These are phyloP conservation scores for Hypomyces rosellus DNA, from an alignment of 2,329 filamentous ascomycete genomes.

Conservation along the genomic window DNA sequence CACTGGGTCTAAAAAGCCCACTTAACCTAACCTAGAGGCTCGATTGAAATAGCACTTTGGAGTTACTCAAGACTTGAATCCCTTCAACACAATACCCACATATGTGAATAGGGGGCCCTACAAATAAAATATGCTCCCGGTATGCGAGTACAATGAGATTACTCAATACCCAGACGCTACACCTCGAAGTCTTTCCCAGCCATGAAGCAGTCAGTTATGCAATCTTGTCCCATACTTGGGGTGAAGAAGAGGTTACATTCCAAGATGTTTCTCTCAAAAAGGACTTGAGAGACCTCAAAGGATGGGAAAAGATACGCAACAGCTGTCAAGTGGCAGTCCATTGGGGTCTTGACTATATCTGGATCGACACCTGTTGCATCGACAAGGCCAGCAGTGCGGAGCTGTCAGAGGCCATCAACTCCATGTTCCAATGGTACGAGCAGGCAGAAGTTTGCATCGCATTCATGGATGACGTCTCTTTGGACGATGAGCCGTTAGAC, in stretches of 20 bases:
- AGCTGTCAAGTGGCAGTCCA: constrained; percentile 16
- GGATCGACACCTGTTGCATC: constrained; percentile 28
- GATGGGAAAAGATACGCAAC: constrained; percentile 16
- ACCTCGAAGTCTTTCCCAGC: constrained; percentile 17
- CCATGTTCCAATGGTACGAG: constrained; percentile 29
- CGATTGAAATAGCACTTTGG: no score
- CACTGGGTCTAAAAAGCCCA: no score
- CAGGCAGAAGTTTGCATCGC: constrained; percentile 21
- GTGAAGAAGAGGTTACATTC: constrained; percentile 18
- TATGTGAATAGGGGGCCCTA: no score
- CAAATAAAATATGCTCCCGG: no score
- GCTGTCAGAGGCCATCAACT: constrained; percentile 26
- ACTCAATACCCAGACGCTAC: constrained; percentile 18
- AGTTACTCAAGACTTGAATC: no score
- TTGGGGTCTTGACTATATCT: constrained; percentile 19
- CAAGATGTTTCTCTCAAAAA: constrained; percentile 10
- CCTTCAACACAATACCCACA: no score
- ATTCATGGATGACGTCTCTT: constrained; percentile 19
- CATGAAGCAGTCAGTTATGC: constrained; percentile 17
- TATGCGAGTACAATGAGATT: constrained; percentile 16
- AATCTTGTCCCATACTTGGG: constrained; percentile 24
- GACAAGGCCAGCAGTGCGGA: constrained; percentile 27
- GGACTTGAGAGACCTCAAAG: not conserved
- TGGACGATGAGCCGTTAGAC: constrained; percentile 1
- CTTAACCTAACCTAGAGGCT: no score